A percentile compares a stretch with the other conserved stretches of the same genome.
phyloP scores from a whole-genome alignment of 371 early-diverging fungal species.

The Sporodiniella umbellata region DNA sequence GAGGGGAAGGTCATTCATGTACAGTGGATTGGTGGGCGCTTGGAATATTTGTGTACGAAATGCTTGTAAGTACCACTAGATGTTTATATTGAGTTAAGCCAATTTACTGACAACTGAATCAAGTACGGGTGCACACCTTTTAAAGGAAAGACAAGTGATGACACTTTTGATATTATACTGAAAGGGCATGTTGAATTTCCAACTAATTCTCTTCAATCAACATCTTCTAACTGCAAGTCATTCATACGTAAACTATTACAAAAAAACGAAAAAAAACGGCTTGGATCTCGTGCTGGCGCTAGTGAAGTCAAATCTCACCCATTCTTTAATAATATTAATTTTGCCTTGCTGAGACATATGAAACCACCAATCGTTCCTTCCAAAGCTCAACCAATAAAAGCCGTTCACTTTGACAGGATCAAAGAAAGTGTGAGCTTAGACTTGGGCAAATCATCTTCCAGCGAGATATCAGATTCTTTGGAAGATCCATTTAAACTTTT shows the following conservation, averaged over 20 bases:
- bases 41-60: conserved; percentile 95
- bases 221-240: conserved; percentile 55
- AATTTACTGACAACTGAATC: conserved; percentile 5
- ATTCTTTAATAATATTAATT: conserved; percentile 88
- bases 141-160: conserved; percentile 81
- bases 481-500: conserved; percentile 62
- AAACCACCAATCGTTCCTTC: conserved; percentile 88
- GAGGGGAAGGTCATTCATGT: conserved; percentile 89
- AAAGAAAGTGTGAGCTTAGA: conserved; percentile 65
- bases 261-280: conserved; percentile 77
- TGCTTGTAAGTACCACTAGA: conserved; percentile 68
- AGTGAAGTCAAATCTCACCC: conserved; percentile 92
- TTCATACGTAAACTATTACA: conserved; percentile 74
- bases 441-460: conserved; percentile 25
- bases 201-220: conserved; percentile 12
- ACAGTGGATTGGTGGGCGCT: conserved; percentile 99
- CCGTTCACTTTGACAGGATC: conserved; percentile 59
- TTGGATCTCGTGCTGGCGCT: conserved; percentile 85
- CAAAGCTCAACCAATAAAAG: conserved; percentile 44
- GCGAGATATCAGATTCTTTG: conserved; percentile 17
- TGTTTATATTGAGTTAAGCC: not conserved
- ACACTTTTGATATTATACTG: conserved; percentile 79
- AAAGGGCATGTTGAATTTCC: conserved; percentile 74
- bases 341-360: conserved; percentile 81
- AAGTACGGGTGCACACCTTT: conserved; percentile 86